Evolutionary conservation across 2,329 filamentous ascomycete species (phyloP).

Genomic region (Pseudogymnoascus sp.): DNA sequence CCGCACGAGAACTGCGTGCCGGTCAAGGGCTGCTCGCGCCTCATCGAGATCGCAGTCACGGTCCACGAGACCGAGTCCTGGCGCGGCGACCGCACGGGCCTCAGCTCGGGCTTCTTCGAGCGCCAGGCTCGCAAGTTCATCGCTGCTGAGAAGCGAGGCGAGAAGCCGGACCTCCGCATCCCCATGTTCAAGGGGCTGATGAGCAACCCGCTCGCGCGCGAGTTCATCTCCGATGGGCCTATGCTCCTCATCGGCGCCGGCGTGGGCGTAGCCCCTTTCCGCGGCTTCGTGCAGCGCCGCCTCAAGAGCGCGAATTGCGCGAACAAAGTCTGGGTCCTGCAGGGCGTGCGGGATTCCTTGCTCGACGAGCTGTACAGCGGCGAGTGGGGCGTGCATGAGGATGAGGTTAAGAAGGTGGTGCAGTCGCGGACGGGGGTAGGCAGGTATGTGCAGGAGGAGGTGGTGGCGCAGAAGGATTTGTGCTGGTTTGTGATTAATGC

Average conservation of each 20-base stretch:
- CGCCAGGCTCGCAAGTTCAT: constrained; percentile 68
- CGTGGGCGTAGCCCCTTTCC: constrained; percentile 94
- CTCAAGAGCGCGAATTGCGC: constrained; percentile 91
- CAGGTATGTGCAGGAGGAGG: constrained; percentile 94
- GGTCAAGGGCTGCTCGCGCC: constrained; percentile 49
- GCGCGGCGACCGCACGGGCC: constrained; percentile 68
- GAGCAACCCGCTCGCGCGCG: constrained; percentile 86
- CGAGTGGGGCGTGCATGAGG: constrained; percentile 90
- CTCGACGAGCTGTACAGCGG: constrained; percentile 95
- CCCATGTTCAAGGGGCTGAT: constrained; percentile 99
- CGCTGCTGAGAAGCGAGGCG: constrained; percentile 54
- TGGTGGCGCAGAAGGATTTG: constrained; percentile 82
- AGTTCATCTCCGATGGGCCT: constrained; percentile 88
- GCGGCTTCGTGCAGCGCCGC: constrained; percentile 90
- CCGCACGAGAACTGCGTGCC: constrained; percentile 54
- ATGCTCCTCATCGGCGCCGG: constrained; percentile 97
- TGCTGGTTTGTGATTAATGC: constrained; percentile 98
- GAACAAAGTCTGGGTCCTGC: constrained; percentile 96
- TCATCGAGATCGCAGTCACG: constrained; percentile 95
- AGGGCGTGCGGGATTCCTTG: constrained; percentile 86
- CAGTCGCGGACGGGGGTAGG: constrained; percentile 62
- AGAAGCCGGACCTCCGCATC: constrained; percentile 58
- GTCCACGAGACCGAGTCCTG: constrained; percentile 83
- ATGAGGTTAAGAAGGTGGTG: constrained; percentile 74
- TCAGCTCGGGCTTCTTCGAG: constrained; percentile 91